A percentile compares a stretch with the other conserved stretches of the same genome.
These are phyloP conservation scores for Phoma herbarum DNA, from an alignment of 2,329 filamentous ascomycete species.

Conservation along the genomic window DNA sequence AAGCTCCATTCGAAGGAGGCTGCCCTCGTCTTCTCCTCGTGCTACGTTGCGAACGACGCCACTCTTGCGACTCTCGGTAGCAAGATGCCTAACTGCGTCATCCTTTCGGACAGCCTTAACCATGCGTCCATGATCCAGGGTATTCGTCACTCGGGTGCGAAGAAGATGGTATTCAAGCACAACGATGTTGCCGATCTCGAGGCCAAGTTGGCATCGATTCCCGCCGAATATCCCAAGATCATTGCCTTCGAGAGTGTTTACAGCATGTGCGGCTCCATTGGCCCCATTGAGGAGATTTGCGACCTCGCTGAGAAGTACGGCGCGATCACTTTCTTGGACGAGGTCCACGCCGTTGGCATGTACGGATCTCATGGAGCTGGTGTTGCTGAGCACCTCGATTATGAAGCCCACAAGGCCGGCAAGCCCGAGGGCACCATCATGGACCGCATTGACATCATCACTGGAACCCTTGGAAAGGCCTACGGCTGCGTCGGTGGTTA, in stretches of 20 bases:
- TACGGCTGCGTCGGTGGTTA: constrained; percentile 98
- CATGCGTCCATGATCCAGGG: constrained; percentile 99
- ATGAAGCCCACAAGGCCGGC: constrained; percentile 81
- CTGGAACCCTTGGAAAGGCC: constrained; percentile 94
- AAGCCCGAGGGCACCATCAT: constrained; percentile 82
- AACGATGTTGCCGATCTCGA: constrained; percentile 95
- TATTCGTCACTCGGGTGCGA: constrained; percentile 94
- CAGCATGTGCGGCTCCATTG: constrained; percentile 98
- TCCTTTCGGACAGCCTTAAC: constrained; percentile 96
- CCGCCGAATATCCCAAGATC: constrained; percentile 88
- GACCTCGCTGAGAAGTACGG: constrained; percentile 98
- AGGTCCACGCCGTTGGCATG: constrained; percentile 99
- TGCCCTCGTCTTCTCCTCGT: constrained; percentile 94
- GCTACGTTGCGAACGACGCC: constrained; percentile 98
- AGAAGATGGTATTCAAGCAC: constrained; percentile 98
- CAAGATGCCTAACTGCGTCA: constrained; percentile 95
- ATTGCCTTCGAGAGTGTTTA: constrained; percentile 99
- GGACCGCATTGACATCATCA: constrained; percentile 98
- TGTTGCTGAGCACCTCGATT: constrained; percentile 97
- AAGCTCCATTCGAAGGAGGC: constrained; percentile 91
- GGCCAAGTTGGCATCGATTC: constrained; percentile 87
- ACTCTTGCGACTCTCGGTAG: constrained; percentile 96
- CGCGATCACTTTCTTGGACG: constrained; percentile 95
- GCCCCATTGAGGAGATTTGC: constrained; percentile 94
- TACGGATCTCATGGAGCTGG: constrained; percentile 95